A percentile compares a stretch with the other conserved stretches of the same genome.
Conservation (phyloP, 1,284 basidiomycete genomes). For the Phellinidium pouzarii region DNA sequence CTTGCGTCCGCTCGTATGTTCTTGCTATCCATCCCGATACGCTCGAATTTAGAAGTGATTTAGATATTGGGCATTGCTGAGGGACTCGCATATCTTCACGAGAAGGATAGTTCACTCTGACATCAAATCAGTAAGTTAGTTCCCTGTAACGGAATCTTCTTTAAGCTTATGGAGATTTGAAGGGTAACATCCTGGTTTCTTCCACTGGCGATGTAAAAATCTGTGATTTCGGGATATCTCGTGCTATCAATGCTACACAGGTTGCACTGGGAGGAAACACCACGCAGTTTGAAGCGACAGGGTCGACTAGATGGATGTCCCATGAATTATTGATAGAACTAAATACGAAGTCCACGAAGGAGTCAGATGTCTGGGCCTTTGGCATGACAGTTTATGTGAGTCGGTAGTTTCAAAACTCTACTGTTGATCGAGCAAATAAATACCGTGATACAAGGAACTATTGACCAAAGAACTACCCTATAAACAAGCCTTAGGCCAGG, state of each 20-base stretch:
- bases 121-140: constrained; percentile 13
- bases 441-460: neutral
- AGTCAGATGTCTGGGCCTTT: neutral
- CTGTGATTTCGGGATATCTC: constrained; percentile 12
- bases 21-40: neutral
- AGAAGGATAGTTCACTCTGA: constrained; percentile 13
- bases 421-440: neutral
- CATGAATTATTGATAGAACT: neutral
- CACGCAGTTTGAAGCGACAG: neutral
- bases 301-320: constrained; percentile 5
- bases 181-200: constrained; percentile 17
- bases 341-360: neutral
- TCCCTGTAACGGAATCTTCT: neutral
- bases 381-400: neutral
- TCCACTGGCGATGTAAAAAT: neutral
- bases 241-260: neutral
- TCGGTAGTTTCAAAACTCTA: neutral
- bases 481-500: neutral
- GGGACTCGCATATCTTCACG: constrained; percentile 15
- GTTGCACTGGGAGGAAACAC: neutral
- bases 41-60: neutral
- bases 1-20: constrained; percentile 1
- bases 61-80: constrained; percentile 12
- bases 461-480: constrained; percentile 1
- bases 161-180: neutral